These are phyloP conservation scores for Pleurotus cornucopiae DNA, from an alignment of 768 basidiomycete genomes.

Conservation along the genomic window DNA sequence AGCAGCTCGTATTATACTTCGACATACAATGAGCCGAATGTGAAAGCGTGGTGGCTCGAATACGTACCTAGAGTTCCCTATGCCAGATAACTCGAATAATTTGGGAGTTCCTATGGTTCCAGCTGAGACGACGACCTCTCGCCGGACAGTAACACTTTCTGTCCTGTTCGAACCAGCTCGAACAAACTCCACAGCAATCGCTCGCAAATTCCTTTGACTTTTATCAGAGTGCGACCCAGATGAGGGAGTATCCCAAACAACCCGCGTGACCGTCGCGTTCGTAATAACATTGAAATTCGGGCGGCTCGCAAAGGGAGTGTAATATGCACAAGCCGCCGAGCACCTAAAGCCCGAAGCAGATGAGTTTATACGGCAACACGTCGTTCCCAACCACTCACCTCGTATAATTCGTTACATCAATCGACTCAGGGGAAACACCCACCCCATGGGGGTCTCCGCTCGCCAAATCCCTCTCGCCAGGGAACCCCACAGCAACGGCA, in stretches of 20 bases:
- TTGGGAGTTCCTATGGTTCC: conserved; percentile 43
- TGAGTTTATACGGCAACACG: too few species aligned
- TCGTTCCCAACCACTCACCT: conserved; percentile 12
- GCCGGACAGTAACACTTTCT: conserved; percentile 34
- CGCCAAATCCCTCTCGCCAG: conserved; percentile 19
- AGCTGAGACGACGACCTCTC: conserved; percentile 45
- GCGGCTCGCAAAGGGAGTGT: conserved; percentile 7
- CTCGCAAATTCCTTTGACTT: conserved; percentile 29
- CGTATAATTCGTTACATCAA: conserved; percentile 27
- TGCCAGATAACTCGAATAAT: conserved; percentile 25
- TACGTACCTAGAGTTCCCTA: conserved; percentile 27
- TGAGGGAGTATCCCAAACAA: conserved; percentile 26
- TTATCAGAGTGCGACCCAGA: conserved; percentile 16
- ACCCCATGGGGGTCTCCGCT: conserved; percentile 23
- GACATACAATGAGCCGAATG: too few species aligned
- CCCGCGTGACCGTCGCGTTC: conserved; percentile 43
- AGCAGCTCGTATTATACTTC: conserved; percentile 35
- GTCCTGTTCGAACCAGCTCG: conserved; percentile 15
- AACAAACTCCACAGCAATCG: conserved; percentile 44
- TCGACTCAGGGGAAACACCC: conserved; percentile 24
- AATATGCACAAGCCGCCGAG: conserved; percentile 17
- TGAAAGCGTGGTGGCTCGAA: too few species aligned
- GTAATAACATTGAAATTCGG: conserved; percentile 47
- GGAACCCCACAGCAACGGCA: conserved; percentile 17
- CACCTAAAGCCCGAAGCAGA: conserved; percentile 13